These are phyloP conservation scores for Salix viminalis DNA, from an alignment of 345 rosid genomes.

Conservation along the genomic window DNA sequence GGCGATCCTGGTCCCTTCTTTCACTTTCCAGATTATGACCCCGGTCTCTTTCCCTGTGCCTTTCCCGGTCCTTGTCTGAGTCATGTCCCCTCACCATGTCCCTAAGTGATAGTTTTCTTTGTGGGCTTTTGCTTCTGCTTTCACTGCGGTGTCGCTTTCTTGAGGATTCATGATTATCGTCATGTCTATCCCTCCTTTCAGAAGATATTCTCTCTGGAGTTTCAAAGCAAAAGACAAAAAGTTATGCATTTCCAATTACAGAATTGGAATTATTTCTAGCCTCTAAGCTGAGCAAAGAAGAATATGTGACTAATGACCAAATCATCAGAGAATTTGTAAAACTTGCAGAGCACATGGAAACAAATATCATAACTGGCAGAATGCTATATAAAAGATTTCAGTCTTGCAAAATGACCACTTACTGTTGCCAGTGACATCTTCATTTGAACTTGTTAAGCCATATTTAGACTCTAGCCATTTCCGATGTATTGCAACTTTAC, in stretches of 20 bases:
- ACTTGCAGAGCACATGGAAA: not conserved
- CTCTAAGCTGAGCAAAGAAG: not conserved
- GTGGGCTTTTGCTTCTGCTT: slow-evolving; percentile 72
- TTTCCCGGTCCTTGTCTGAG: slow-evolving; percentile 38
- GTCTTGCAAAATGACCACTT: slow-evolving; percentile 33
- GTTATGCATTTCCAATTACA: not conserved
- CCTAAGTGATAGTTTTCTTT: slow-evolving; percentile 38
- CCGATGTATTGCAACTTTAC: slow-evolving; percentile 67
- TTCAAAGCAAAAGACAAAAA: not conserved
- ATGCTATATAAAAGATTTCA: too few relatives aligned
- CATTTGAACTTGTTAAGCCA: slow-evolving; percentile 49
- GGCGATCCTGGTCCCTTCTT: slow-evolving; percentile 43
- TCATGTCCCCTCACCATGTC: slow-evolving; percentile 22
- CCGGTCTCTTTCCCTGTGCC: slow-evolving; percentile 47
- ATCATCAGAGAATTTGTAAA: not conserved
- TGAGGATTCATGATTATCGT: slow-evolving; percentile 56
- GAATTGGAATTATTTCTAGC: not conserved
- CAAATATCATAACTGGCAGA: not conserved
- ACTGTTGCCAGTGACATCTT: slow-evolving; percentile 46
- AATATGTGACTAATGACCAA: not conserved
- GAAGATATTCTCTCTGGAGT: slow-evolving; percentile 49
- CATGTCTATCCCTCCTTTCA: slow-evolving; percentile 66
- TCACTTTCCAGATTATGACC: slow-evolving; percentile 45
- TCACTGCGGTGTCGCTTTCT: slow-evolving; percentile 72
- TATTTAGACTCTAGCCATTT: slow-evolving; percentile 72